A percentile compares a stretch with the other conserved stretches of the same genome.
phyloP scores from a whole-genome alignment of 2,329 filamentous ascomycete species.

The Aspergillus calidoustus region DNA sequence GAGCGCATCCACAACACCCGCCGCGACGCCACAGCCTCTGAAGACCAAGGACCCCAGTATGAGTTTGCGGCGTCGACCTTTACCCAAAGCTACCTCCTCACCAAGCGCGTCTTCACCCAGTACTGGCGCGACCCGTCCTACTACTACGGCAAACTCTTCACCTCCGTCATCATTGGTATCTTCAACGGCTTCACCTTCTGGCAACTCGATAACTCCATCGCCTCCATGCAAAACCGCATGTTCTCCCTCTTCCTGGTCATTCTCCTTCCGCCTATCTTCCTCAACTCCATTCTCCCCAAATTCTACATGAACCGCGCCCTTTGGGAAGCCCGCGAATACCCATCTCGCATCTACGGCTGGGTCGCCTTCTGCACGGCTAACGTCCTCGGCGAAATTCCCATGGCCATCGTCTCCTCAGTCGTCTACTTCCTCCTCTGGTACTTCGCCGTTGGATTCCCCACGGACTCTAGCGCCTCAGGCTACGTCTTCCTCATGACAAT shows the following conservation, averaged over 20 bases:
- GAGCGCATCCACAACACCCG: conserved; percentile 64
- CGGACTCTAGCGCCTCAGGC: conserved; percentile 66
- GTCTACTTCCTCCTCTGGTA: conserved; percentile 80
- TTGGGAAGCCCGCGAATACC: conserved; percentile 75
- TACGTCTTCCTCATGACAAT: conserved; percentile 80
- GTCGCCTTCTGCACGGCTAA: conserved; percentile 75
- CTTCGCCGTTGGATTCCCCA: conserved; percentile 72
- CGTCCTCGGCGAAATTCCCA: conserved; percentile 73
- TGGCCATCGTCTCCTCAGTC: conserved; percentile 65
- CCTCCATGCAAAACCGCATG: conserved; percentile 77
- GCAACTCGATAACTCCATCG: conserved; percentile 66
- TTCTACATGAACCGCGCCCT: conserved; percentile 74
- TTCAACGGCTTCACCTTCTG: conserved; percentile 83
- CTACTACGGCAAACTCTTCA: conserved; percentile 76
- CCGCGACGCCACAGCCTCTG: conserved; percentile 52
- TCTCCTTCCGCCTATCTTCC: conserved; percentile 69
- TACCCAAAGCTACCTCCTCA: conserved; percentile 68
- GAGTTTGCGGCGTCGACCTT: conserved; percentile 70
- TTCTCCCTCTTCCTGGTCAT: conserved; percentile 73
- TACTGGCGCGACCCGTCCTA: conserved; percentile 80
- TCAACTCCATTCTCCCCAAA: conserved; percentile 76
- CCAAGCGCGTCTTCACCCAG: conserved; percentile 70
- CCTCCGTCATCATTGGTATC: conserved; percentile 71
- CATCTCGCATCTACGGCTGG: conserved; percentile 77
- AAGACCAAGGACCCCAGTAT: conserved; percentile 44